phyloP scores from a whole-genome alignment of 2,329 filamentous ascomycete species.

The Hirsutella minnesotensis region DNA sequence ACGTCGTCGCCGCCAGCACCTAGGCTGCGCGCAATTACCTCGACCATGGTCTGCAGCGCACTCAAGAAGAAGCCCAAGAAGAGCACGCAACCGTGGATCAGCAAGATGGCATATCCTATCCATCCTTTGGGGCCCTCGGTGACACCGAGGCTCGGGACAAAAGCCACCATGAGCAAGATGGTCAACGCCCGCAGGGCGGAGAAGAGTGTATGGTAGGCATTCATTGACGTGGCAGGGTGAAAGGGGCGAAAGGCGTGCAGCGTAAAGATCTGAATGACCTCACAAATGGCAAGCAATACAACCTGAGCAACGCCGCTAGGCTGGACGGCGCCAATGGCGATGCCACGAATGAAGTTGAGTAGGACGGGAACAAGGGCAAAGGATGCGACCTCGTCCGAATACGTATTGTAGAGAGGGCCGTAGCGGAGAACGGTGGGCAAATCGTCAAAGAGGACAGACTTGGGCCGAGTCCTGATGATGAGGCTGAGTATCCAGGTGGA shows the following conservation, averaged over 20 bases:
- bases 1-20: slow-evolving; percentile 71
- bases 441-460: slow-evolving; percentile 85
- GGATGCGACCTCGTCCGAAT: slow-evolving; percentile 81
- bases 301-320: slow-evolving; percentile 88
- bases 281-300: slow-evolving; percentile 83
- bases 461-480: slow-evolving; percentile 69
- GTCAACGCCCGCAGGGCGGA: slow-evolving; percentile 64
- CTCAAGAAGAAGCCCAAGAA: slow-evolving; percentile 91
- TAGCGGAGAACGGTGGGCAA: slow-evolving; percentile 80
- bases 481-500: slow-evolving; percentile 69
- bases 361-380: slow-evolving; percentile 83
- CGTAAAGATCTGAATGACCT: slow-evolving; percentile 80
- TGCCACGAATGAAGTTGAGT: slow-evolving; percentile 72
- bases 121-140: slow-evolving; percentile 74
- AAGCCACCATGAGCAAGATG: slow-evolving; percentile 66
- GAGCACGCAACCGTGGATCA: slow-evolving; percentile 75
- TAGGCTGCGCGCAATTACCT: slow-evolving; percentile 71
- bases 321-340: slow-evolving; percentile 87
- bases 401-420: slow-evolving; percentile 93
- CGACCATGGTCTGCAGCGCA: slow-evolving; percentile 77
- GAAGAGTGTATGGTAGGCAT: slow-evolving; percentile 84
- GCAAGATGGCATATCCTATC: slow-evolving; percentile 85
- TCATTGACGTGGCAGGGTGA: slow-evolving; percentile 89
- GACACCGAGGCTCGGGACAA: slow-evolving; percentile 72
- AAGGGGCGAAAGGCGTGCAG: slow-evolving; percentile 86